Conservation (phyloP, 805 yeast species). For the Candida caryicola region DNA sequence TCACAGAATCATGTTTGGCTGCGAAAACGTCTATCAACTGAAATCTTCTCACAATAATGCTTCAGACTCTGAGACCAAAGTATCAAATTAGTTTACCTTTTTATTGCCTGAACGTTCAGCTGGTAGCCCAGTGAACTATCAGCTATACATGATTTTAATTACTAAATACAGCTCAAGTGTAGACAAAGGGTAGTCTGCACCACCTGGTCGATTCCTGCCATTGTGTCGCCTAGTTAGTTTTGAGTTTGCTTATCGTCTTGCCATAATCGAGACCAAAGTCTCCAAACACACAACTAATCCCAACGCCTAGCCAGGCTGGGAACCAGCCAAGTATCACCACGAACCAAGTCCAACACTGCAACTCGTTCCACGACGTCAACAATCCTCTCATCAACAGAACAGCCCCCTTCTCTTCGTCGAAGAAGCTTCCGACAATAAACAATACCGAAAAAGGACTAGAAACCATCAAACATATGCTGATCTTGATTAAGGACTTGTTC, state of each 20-base stretch:
- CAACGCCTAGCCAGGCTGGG: slow-evolving; percentile 67
- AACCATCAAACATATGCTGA: slow-evolving; percentile 32
- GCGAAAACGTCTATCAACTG: too few relatives aligned
- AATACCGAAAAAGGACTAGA: slow-evolving; percentile 52
- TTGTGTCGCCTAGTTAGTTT: background rate
- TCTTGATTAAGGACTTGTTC: slow-evolving; percentile 13
- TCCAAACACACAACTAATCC: slow-evolving; percentile 28
- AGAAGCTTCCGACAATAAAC: slow-evolving; percentile 23
- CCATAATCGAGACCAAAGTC: slow-evolving; percentile 17
- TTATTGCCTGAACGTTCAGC: too few relatives aligned
- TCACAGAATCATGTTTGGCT: too few relatives aligned
- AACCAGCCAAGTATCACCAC: slow-evolving; percentile 73
- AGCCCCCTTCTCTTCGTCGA: slow-evolving; percentile 31
- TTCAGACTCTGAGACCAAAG: too few relatives aligned
- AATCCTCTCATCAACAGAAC: slow-evolving; percentile 49
- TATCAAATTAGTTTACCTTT: too few relatives aligned
- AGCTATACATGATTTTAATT: too few relatives aligned
- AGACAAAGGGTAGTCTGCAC: too few relatives aligned
- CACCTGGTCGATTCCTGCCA: too few relatives aligned
- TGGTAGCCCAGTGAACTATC: too few relatives aligned
- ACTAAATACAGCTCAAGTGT: too few relatives aligned
- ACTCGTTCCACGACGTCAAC: slow-evolving; percentile 59
- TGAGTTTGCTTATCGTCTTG: slow-evolving; percentile 4
- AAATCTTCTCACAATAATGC: too few relatives aligned
- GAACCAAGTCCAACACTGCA: slow-evolving; percentile 86